A percentile compares a stretch with the other conserved stretches of the same genome.
Conservation (phyloP, 2,329 filamentous ascomycete genomes). For the Nannizziopsis arthrosporioides region DNA sequence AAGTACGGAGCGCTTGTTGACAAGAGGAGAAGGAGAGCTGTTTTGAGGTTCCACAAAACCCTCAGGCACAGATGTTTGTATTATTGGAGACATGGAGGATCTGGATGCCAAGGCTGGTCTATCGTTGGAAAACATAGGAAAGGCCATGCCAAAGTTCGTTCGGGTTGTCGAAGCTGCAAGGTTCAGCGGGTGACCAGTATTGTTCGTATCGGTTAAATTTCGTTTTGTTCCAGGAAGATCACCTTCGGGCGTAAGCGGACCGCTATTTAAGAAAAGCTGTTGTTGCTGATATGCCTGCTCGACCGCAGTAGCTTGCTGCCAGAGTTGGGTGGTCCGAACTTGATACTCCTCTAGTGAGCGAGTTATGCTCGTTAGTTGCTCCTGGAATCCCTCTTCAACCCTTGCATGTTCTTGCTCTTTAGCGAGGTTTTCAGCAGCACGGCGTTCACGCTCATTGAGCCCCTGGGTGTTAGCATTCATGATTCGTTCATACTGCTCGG, state of each 20-base stretch:
- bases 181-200: constrained; percentile 15
- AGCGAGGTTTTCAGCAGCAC: constrained; percentile 37
- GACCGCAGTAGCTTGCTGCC: constrained; percentile 34
- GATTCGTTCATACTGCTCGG: constrained; percentile 51
- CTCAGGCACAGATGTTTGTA: constrained; percentile 24
- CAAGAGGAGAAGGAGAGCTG: constrained; percentile 23
- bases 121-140: constrained; percentile 24
- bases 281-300: constrained; percentile 37
- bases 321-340: constrained; percentile 32
- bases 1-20: constrained; percentile 24
- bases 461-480: constrained; percentile 47
- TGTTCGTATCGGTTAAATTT: constrained; percentile 3
- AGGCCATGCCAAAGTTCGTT: constrained; percentile 28
- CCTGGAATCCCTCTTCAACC: constrained; percentile 33
- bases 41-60: constrained; percentile 25
- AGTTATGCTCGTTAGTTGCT: constrained; percentile 33
- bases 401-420: constrained; percentile 37
- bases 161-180: constrained; percentile 23
- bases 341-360: constrained; percentile 36
- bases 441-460: constrained; percentile 43
- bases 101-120: constrained; percentile 21
- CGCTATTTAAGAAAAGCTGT: constrained; percentile 29
- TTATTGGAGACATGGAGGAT: constrained; percentile 25
- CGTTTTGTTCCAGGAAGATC: constrained; percentile 43
- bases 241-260: constrained; percentile 49